Evolutionary conservation across 1,139 yeast species (phyloP), one percentile per base, ranked within the genome.

Genomic region (Trichomonascaceae sp.): DNA sequence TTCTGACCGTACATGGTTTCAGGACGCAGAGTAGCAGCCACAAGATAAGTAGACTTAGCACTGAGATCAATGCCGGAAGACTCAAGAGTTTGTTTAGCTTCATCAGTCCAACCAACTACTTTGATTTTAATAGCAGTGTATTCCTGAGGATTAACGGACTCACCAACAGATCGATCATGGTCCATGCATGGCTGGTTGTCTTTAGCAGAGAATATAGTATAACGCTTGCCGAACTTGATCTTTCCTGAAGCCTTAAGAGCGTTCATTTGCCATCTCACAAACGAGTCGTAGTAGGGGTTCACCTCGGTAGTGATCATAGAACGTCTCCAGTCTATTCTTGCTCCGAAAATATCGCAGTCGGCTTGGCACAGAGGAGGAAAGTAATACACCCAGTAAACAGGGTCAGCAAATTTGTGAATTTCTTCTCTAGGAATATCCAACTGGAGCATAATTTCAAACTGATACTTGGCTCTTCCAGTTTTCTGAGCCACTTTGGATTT

Each of bases 101-200:
- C 78, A 54, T 71, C 76, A 48, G 82, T 76, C 71, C 81, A 79
- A 63, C 85, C 87, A 44, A 77, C 71, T 50, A 87, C 79, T 70
- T 79, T 75, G 66, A 93, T 93, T 79, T 93, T 93, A 68, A 93
- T 83, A 65, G 95, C 97, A 46, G 90, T 84, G 72, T 93, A 93
- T 72, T 93, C 99, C 74, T 95, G 99, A 46, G 99, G 97, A 63
- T 85, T 82, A 52, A 93, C 91, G 70, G 96, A 99, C 77, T 93
- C 99, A 69, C 99, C 99, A 52, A 93, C 82, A 72, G 82, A 86
- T 79, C 99, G 86, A 74, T 93, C 99, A 73, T 93, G 99, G 73
- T 93, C 99, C 90, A 93, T 91, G 79, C 99, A 93, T 49, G 99
- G 96, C 77, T 93, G 99, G 58, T 97, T 97, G 74, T 93, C 99